Percentiles rank a stretch among this genome's conserved stretches.
Conservation (phyloP, 495 filamentous ascomycete genomes). For the Sordaria brevicollis region DNA sequence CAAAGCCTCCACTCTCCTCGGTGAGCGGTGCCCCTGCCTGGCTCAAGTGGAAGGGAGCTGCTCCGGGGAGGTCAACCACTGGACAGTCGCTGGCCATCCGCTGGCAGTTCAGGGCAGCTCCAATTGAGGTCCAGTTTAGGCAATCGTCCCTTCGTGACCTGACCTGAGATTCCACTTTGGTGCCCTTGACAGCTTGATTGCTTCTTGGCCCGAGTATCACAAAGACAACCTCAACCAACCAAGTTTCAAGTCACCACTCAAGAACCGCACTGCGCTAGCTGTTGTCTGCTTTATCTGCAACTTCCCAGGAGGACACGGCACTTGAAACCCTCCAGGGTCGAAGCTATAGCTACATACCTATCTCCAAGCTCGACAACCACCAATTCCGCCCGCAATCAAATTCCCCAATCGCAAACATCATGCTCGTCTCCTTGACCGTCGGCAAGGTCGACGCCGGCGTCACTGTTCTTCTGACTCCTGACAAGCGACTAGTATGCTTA, state of each 20-base stretch:
- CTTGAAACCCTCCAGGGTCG: neutral
- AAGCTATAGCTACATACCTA: neutral
- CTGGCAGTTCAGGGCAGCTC: neutral
- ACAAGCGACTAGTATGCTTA: slow-evolving; percentile 83
- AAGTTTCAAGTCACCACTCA: neutral
- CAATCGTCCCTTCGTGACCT: no score
- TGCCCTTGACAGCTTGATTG: neutral
- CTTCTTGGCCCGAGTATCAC: neutral
- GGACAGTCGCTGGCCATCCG: neutral
- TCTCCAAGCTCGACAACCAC: neutral
- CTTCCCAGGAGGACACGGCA: neutral
- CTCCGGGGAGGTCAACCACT: neutral
- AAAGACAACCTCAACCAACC: neutral
- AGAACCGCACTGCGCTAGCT: neutral
- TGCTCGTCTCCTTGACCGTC: slow-evolving; percentile 96
- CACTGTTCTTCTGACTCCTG: slow-evolving; percentile 89
- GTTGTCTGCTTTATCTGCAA: neutral
- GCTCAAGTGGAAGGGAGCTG: neutral
- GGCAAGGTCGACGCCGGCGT: slow-evolving; percentile 99
- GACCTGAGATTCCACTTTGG: neutral
- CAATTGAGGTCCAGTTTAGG: neutral
- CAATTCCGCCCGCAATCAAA: neutral
- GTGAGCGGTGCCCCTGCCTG: neutral
- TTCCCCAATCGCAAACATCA: slow-evolving; percentile 23
- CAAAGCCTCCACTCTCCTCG: neutral